Base-by-base conservation (phyloP, 2,329 filamentous ascomycete species). In the Hawksworthiomyces lignivorus region DNA sequence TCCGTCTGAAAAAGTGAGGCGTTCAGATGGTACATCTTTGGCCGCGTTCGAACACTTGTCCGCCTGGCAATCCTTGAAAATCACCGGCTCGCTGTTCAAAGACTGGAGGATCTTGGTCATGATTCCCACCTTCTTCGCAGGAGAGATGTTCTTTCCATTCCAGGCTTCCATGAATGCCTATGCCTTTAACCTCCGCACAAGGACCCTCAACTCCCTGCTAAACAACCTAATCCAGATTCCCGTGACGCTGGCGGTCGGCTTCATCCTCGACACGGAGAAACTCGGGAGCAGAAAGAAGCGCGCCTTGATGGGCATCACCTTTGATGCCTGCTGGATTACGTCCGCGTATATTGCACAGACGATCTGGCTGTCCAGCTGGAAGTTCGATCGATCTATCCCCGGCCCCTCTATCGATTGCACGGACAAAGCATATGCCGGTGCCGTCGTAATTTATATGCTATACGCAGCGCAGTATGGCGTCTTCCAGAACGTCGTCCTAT, bases 81-180 rank as follows among this genome's bases (percentile, higher is more conserved):
- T 53, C n/a, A 59, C 55, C 12, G 30, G 58, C 7, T 46, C 53
- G 11, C 51, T 56, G 22, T 58, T 45, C 35, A 30, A 39, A 19
- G 43, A 45, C 39, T 45, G 39, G 39, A 21, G 51, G 43, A 39
- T 57, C 4, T 41, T 54, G 18, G 41, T 57, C 15, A 57, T 58
- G 55, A 42, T 53, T 5, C 51, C 51, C 1, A 42, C 45, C n/a
- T 53, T 50, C 36, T 45, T 57, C 18, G 46, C 57, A 7, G 50
- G 53, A 5, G 56, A 60, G 43, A 53, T 50, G 19, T 60, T 57
- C 35, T 48, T 61, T 14, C 57, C 60, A 5, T 60, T 60, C 31
- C 49, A 50, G n/a, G 58, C 58, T 15, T 57, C 58, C 3, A 57
- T 58, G 21, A 61, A 61, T 33, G 40, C 44, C 21, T 45, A 45